These are phyloP conservation scores for Scedosporium minutisporum DNA, from an alignment of 2,329 filamentous ascomycete species.

Conservation along the genomic window DNA sequence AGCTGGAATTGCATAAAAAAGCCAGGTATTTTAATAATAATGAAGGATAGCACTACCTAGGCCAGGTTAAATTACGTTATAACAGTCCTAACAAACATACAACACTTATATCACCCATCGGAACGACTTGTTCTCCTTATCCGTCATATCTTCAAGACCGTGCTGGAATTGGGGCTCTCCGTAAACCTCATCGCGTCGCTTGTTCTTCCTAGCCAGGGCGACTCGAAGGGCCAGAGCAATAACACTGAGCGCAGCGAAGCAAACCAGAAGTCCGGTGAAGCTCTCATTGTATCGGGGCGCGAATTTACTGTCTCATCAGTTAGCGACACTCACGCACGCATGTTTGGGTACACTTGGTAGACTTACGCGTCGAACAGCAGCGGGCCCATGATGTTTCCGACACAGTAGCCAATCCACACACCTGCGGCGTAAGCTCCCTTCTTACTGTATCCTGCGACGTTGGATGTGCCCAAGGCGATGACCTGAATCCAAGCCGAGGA, in stretches of 20 bases:
- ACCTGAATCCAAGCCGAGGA: slow-evolving; percentile 20
- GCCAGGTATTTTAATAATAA: too few relatives aligned
- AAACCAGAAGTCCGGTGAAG: slow-evolving; percentile 21
- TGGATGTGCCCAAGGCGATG: slow-evolving; percentile 21
- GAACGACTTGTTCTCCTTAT: slow-evolving; percentile 20
- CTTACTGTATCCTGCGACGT: slow-evolving; percentile 23
- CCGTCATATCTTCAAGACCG: slow-evolving; percentile 29
- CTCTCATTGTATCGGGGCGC: slow-evolving; percentile 20
- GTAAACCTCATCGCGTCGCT: slow-evolving; percentile 17
- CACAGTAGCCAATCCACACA: slow-evolving; percentile 23
- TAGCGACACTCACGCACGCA: background rate
- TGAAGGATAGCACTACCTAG: too few relatives aligned
- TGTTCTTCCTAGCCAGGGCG: slow-evolving; percentile 19
- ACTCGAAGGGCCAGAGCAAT: slow-evolving; percentile 20
- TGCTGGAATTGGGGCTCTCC: slow-evolving; percentile 21
- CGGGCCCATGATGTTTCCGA: slow-evolving; percentile 23
- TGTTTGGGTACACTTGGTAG: background rate
- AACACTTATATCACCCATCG: slow-evolving; percentile 6
- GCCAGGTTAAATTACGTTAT: too few relatives aligned
- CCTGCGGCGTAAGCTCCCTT: slow-evolving; percentile 19
- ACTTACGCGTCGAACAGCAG: slow-evolving; percentile 21
- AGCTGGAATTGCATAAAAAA: too few relatives aligned
- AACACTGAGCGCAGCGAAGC: slow-evolving; percentile 20
- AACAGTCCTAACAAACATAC: too few relatives aligned
- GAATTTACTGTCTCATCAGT: slow-evolving; percentile 11